phyloP scores from a whole-genome alignment of 78 protist genomes.

The Dictyostelium intermedium region DNA sequence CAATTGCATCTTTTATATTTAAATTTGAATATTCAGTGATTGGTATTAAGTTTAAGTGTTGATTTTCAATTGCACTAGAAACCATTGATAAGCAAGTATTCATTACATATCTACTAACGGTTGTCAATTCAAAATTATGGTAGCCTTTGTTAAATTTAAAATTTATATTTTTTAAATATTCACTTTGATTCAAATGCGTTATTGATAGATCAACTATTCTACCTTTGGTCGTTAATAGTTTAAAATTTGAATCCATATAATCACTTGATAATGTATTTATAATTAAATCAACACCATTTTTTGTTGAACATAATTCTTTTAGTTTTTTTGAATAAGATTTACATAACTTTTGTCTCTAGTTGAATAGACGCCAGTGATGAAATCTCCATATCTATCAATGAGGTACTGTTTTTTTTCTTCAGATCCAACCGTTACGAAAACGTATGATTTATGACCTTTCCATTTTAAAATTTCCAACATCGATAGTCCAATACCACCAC shows the following conservation, averaged over 20 bases:
- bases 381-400: neutral
- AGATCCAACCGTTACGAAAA: conserved; percentile 30
- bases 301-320: conserved; percentile 25
- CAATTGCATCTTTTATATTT: conserved; percentile 31
- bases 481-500: conserved; percentile 91
- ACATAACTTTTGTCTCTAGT: neutral
- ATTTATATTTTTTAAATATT: neutral
- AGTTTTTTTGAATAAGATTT: neutral
- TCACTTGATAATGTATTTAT: conserved; percentile 57
- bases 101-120: neutral
- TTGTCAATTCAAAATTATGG: neutral
- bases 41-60: conserved; percentile 1
- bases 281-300: conserved; percentile 75
- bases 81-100: neutral
- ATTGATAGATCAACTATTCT: conserved; percentile 55
- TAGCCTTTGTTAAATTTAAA: neutral
- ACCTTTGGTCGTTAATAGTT: conserved; percentile 14
- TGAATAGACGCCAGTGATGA: conserved; percentile 51
- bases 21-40: neutral
- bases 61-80: neutral
- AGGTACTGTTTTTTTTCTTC: conserved; percentile 11
- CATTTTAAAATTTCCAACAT: conserved; percentile 82
- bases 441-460: conserved; percentile 61
- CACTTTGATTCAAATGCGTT: conserved; percentile 23
- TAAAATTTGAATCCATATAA: conserved; percentile 20